Base-by-base conservation (phyloP, 192 early-diverging fungal species). In the Entomortierella beljakovae region DNA sequence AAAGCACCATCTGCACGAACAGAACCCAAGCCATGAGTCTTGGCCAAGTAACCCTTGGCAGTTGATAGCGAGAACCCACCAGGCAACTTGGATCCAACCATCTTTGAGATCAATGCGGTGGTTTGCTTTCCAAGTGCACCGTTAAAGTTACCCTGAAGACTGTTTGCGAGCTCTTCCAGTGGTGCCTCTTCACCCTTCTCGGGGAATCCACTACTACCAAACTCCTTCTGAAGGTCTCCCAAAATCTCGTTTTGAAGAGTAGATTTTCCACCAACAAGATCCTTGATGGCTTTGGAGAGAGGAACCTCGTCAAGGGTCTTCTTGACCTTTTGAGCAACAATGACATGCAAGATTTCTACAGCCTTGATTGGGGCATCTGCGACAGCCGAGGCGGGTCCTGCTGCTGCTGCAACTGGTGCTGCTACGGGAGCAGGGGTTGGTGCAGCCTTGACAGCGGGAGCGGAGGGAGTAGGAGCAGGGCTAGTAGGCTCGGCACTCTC, bases 211-310 rank as follows among this genome's bases (percentile, higher is more conserved):
- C 85, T 88, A 51, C 88, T 88, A 16, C 70, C 70, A 83, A 96
- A 96, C 83, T 98, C 96, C 71, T 94, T 95, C 56, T 92, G 93
- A 43, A 98, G 79, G 80, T 98, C 96, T 71, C 96, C 96, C 55
- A 96, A 84, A 42, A 98, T 94, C 73, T 98, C 96, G 85, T 98
- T 98, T 68, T 98, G 96, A 33, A 98, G 86, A 29, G 96, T 98
- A 9, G 93, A 94, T 80, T 98, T 98, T 68, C 96, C 96, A 33
- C 92, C 95, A 48, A 96, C 95, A 60, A 98, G 88, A 61, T 98
- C 95, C 85, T 95, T 96, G 84, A 91, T 95, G 79, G 86, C 90
- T 86, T 94, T 96, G 73, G 79, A 61, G 25, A 88, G 77, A 4
- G 90, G 81, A 20, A 98, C 77, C 32, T 96, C 93, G 51, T 81